Base-by-base conservation (phyloP, 768 basidiomycete genomes). In the Mycena belliarum region DNA sequence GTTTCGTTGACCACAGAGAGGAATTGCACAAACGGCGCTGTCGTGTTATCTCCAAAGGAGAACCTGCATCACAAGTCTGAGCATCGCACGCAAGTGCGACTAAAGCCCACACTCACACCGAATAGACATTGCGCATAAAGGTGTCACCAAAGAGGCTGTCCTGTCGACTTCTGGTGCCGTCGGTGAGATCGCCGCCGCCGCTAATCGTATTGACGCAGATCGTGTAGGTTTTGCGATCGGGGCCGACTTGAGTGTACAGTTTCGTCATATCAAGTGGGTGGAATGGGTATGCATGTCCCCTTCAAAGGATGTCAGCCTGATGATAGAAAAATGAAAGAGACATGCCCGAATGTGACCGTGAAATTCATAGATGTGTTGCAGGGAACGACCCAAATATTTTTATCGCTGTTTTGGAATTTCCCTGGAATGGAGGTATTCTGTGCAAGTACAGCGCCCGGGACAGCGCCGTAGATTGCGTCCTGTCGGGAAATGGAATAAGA, bases 221-320 rank as follows among this genome's bases (percentile, higher is more conserved):
- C 12, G 60, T 61, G 56, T 57, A 51, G 2, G 10, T 51, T 14
- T 25, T 28, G 47, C 49, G 43, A 41, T 57, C 60, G 0, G 60
- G 55, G 2, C 52, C 52, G 2, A n/a, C 16, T 20, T 33, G 25
- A 1, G 28, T 35, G 7, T 3, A 1, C 46, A 62, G n/a, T 6
- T 44, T 49, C 6, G 56, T 54, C 33, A 62, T 0, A 43, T 62
- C 60, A 7, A 62, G 60, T n/a, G 60, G 60, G 24, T 62, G 60
- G 0, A 62, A 37, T 21, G 55, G 45, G 23, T 49, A 61, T 10
- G 46, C 29, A 2, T 53, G 49, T 16, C 55, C 60, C 1, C 55
- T 52, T 15, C 15, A 11, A 23, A 23, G 16, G 35, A 42, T 3
- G 18, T 59, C 18, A 55, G 45, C n/a, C 16, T 11, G 29, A 32